Base-by-base conservation (phyloP, 129 eudicot genomes). In the Centaurea solstitialis region DNA sequence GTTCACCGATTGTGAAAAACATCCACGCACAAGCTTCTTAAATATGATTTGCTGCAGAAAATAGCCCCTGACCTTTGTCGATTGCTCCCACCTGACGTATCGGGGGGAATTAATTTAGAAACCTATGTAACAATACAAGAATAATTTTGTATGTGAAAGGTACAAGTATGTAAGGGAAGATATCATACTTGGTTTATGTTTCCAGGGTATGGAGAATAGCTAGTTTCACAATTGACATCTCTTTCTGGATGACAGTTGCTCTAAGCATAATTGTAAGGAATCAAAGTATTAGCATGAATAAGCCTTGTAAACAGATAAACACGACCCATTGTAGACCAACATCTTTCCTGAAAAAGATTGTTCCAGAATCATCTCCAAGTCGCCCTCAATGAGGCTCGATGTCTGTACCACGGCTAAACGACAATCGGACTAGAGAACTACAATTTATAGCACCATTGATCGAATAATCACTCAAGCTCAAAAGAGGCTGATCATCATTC, bases 161-260 rank as follows among this genome's bases (percentile, higher is more conserved):
- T 50, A 50, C 62, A 50, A 50, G 62, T 57, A 57, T 57, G 62
- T 17, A 57, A 5, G 65, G 65, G 18, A 57, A 57, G 23, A 23
- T 26, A 53, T 61, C 38, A 75, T 88, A 93, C 99, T 84, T 96
- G 98, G 85, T 96, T 96, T 78, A 96, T 96, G 88, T 96, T 96
- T 80, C 98, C 99, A 6, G 99, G 99, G 78, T 87, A 96, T 62
- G 98, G 99, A 75, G 99, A 96, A 89, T 81, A 96, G 75, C 99
- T 98, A 13, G 95, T 93, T 85, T 93, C 95, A 68, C 87, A 80
- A 85, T 96, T 96, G 79, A 81, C 93, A 83, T 96, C 99, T 39
- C 98, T 98, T 74, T 96, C 99, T 41, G 97, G 95, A 81, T 91
- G 86, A 40, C 94, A 40, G 93, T 81, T 78, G 97, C 99, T 84